A percentile compares a stretch with the other conserved stretches of the same genome.
phyloP scores from a whole-genome alignment of 768 basidiomycete species.

The Zangia roseola region DNA sequence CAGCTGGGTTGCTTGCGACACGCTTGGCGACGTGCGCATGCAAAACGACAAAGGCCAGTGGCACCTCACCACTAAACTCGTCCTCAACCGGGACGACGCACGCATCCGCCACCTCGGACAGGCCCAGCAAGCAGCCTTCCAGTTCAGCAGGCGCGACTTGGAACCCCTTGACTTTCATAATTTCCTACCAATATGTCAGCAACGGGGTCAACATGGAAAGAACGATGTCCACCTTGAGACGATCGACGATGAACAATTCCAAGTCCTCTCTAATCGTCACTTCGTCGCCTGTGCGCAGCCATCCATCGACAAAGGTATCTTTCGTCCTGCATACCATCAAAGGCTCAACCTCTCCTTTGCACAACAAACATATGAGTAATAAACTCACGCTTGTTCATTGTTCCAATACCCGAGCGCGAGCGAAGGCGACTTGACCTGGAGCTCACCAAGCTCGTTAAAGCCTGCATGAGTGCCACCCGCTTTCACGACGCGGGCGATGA shows the following conservation, averaged over 20 bases:
- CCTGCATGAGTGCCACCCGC: slow-evolving; percentile 54
- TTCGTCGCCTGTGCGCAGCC: slow-evolving; percentile 70
- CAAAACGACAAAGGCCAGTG: slow-evolving; percentile 65
- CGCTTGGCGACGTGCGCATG: slow-evolving; percentile 39
- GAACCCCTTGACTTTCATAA: slow-evolving; percentile 68
- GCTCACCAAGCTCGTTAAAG: slow-evolving; percentile 59
- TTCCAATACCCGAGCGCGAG: slow-evolving; percentile 48
- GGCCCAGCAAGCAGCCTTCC: slow-evolving; percentile 62
- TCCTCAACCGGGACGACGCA: slow-evolving; percentile 69
- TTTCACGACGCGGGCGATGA: slow-evolving; percentile 53
- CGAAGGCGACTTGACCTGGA: slow-evolving; percentile 45
- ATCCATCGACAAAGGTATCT: slow-evolving; percentile 69
- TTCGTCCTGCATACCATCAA: slow-evolving; percentile 45
- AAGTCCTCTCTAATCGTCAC: slow-evolving; percentile 51
- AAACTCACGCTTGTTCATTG: slow-evolving; percentile 46
- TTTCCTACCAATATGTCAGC: slow-evolving; percentile 42
- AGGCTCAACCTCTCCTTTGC: neutral
- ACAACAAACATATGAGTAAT: neutral
- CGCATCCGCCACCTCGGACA: slow-evolving; percentile 56
- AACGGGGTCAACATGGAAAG: neutral
- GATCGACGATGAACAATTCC: slow-evolving; percentile 61
- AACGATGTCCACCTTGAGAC: slow-evolving; percentile 48
- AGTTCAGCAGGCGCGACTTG: slow-evolving; percentile 76
- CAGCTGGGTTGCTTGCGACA: slow-evolving; percentile 28
- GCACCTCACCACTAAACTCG: slow-evolving; percentile 71